Percentiles rank a stretch among this genome's conserved stretches.
Conservation (phyloP, 2,329 filamentous ascomycete species). For the Apiospora koreana region DNA sequence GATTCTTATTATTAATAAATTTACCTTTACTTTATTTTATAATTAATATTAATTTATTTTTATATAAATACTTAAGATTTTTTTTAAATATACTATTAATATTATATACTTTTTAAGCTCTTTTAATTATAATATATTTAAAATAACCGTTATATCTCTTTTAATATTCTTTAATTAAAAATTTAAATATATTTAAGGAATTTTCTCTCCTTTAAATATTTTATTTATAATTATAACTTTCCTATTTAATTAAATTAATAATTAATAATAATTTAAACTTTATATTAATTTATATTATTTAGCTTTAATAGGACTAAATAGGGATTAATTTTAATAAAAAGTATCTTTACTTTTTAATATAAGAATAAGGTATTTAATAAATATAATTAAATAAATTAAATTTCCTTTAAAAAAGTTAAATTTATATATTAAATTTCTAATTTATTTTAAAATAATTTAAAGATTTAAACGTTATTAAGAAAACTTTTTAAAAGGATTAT, state of each 20-base stretch:
- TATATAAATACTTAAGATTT: too few relatives aligned
- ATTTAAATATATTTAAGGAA: not conserved
- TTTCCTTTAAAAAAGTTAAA: not conserved
- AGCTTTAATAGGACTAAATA: not conserved
- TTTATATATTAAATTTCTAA: not conserved
- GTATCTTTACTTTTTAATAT: not conserved
- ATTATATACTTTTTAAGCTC: too few relatives aligned
- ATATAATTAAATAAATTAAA: not conserved
- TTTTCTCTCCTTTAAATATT: not conserved
- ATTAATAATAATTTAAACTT: not conserved
- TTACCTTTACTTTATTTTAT: too few relatives aligned
- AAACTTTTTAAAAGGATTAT: not conserved
- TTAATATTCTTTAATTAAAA: too few relatives aligned
- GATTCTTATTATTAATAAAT: too few relatives aligned
- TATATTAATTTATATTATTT: not conserved
- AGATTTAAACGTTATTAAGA: not conserved
- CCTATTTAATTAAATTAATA: not conserved
- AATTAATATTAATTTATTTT: too few relatives aligned
- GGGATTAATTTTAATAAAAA: not conserved
- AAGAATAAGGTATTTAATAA: not conserved
- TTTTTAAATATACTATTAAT: too few relatives aligned
- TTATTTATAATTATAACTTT: not conserved
- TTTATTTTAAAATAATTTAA: not conserved
- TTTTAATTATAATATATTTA: too few relatives aligned
- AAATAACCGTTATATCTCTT: too few relatives aligned